Percentiles rank a stretch among this genome's conserved stretches.
Conservation (phyloP, 768 basidiomycete genomes). For the Scleroderma citrinum region DNA sequence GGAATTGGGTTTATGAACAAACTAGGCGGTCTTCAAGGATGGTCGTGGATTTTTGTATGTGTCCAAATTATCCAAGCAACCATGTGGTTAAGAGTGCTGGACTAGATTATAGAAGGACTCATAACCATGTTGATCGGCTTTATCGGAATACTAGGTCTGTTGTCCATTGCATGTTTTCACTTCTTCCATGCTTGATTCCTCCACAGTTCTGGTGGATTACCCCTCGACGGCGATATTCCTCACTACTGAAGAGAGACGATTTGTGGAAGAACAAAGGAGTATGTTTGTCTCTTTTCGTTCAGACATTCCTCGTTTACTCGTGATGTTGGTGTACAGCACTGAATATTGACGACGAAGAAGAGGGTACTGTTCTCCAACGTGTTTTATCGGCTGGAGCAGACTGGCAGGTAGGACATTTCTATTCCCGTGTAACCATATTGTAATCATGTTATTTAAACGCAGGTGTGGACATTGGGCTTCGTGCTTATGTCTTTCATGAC, state of each 20-base stretch:
- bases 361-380: conserved; percentile 45
- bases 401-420: conserved; percentile 44
- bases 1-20: conserved; percentile 49
- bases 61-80: background rate
- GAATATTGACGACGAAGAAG: conserved; percentile 61
- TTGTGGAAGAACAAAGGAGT: conserved; percentile 54
- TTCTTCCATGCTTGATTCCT: background rate
- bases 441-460: background rate
- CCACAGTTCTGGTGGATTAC: conserved; percentile 54
- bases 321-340: conserved; percentile 37
- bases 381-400: conserved; percentile 46
- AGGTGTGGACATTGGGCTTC: conserved; percentile 16
- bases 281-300: conserved; percentile 7
- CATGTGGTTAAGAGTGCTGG: too few species aligned
- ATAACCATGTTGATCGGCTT: conserved; percentile 52
- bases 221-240: conserved; percentile 56
- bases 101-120: background rate
- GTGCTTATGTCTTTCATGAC: conserved; percentile 53
- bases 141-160: conserved; percentile 45
- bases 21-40: conserved; percentile 38
- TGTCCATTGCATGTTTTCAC: background rate
- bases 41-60: conserved; percentile 59
- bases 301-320: background rate
- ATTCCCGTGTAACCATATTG: background rate
- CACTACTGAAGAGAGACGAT: conserved; percentile 55